phyloP scores from a whole-genome alignment of 2,329 filamentous ascomycete species.

The Penicillium sp. region DNA sequence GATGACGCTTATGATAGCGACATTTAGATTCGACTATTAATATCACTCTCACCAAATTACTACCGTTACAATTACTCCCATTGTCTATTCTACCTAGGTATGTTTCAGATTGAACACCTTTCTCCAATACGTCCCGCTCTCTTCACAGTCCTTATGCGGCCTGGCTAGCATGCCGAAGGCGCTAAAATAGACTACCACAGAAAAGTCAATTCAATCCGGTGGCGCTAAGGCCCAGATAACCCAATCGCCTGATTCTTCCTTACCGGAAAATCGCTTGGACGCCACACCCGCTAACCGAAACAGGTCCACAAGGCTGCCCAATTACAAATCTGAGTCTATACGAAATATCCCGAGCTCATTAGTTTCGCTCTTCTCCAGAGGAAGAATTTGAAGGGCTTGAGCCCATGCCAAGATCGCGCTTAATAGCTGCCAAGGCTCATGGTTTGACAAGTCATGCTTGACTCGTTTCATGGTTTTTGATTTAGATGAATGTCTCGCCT shows the following conservation, averaged over 20 bases:
- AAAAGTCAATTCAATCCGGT: not conserved
- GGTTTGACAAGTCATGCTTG: not conserved
- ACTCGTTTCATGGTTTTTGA: not conserved
- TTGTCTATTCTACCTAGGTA: not conserved
- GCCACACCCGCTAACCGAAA: conserved; percentile 12
- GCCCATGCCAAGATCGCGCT: conserved; percentile 8
- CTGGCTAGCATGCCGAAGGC: not conserved
- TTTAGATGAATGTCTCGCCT: not conserved
- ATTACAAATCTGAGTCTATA: not conserved
- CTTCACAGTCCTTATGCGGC: not conserved
- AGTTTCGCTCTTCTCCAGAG: not conserved
- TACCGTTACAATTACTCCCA: not conserved
- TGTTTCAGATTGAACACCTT: not conserved
- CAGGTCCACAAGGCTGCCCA: not conserved
- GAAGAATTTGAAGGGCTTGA: not conserved
- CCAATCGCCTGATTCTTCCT: conserved; percentile 12
- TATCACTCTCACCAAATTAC: not conserved
- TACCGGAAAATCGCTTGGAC: conserved; percentile 3
- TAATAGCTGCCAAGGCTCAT: not conserved
- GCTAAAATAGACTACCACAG: not conserved
- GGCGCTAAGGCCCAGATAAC: conserved; percentile 1
- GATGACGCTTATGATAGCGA: not conserved
- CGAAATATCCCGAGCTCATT: not conserved
- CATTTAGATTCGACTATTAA: not conserved
- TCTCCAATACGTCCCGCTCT: not conserved